A percentile compares a stretch with the other conserved stretches of the same genome.
Evolutionary conservation across 768 basidiomycete genomes (phyloP).

Genomic region (Lactifluus piperatus): DNA sequence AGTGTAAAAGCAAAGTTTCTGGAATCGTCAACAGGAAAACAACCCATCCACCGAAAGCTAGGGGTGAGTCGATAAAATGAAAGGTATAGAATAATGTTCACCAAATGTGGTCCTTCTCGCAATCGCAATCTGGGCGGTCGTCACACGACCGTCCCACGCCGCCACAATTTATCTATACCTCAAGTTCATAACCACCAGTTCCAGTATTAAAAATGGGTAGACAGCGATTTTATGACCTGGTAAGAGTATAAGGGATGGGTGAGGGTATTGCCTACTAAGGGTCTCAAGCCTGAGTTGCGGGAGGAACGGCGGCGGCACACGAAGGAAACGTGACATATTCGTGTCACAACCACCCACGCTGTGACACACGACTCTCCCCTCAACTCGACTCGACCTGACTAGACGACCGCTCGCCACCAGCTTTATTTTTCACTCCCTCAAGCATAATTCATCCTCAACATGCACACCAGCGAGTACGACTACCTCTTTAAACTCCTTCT

Average conservation of each 20-base stretch:
- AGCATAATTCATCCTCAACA: conserved; percentile 28
- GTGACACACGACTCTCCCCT: not conserved
- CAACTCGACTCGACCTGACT: not conserved
- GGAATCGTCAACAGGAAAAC: conserved; percentile 27
- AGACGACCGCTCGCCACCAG: conserved; percentile 4
- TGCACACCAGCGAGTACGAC: conserved; percentile 94
- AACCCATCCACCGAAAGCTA: conserved; percentile 46
- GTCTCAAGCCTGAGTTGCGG: too few species aligned
- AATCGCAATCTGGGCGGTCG: conserved; percentile 31
- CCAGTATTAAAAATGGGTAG: too few species aligned
- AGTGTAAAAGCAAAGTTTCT: conserved; percentile 28
- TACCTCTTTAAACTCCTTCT: conserved; percentile 94
- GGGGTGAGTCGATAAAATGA: conserved; percentile 30
- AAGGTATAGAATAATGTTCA: conserved; percentile 37
- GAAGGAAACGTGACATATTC: conserved; percentile 34
- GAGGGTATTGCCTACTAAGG: too few species aligned
- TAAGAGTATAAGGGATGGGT: too few species aligned
- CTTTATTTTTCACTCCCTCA: conserved; percentile 12
- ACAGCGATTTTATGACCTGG: too few species aligned
- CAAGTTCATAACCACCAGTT: too few species aligned
- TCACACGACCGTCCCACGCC: too few species aligned
- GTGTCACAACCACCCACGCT: conserved; percentile 30
- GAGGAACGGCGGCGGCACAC: conserved; percentile 26
- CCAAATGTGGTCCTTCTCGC: conserved; percentile 38
- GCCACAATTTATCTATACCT: too few species aligned